Evolutionary conservation across 169 alveolate genomes (phyloP).

Genomic region (Plasmodium vivax): DNA sequence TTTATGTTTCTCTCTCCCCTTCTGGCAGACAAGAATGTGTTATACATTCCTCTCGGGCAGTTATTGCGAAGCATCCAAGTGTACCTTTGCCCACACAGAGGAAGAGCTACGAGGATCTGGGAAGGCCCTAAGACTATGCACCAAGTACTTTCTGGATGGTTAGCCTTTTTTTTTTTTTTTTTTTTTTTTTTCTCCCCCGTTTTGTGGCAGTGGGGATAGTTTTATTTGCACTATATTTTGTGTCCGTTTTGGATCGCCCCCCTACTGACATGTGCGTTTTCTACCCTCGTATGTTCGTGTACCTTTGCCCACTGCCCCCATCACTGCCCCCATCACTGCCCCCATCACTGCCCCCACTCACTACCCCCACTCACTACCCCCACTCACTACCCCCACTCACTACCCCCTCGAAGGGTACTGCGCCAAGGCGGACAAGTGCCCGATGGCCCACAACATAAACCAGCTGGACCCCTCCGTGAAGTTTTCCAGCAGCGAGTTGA

Average conservation of each 20-base stretch:
- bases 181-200: background rate
- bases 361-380: too few relatives aligned
- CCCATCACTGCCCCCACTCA: too few relatives aligned
- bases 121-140: conserved; percentile 47
- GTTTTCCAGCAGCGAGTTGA: conserved; percentile 32
- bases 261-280: background rate
- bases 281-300: background rate
- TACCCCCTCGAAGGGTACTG: conserved; percentile 19
- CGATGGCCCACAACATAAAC: conserved; percentile 58
- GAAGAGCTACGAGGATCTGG: conserved; percentile 67
- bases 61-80: conserved; percentile 65
- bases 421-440: conserved; percentile 41
- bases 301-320: background rate
- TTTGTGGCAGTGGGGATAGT: background rate
- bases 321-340: too few relatives aligned
- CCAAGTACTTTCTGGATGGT: conserved; percentile 55
- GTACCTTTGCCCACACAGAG: conserved; percentile 65
- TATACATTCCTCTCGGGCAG: conserved; percentile 55
- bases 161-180: background rate
- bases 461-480: conserved; percentile 66
- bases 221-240: too few relatives aligned
- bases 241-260: background rate
- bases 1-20: background rate
- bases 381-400: too few relatives aligned
- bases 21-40: conserved; percentile 55